phyloP scores from a whole-genome alignment of 2,329 filamentous ascomycete species.

The Aspergillus calidoustus region DNA sequence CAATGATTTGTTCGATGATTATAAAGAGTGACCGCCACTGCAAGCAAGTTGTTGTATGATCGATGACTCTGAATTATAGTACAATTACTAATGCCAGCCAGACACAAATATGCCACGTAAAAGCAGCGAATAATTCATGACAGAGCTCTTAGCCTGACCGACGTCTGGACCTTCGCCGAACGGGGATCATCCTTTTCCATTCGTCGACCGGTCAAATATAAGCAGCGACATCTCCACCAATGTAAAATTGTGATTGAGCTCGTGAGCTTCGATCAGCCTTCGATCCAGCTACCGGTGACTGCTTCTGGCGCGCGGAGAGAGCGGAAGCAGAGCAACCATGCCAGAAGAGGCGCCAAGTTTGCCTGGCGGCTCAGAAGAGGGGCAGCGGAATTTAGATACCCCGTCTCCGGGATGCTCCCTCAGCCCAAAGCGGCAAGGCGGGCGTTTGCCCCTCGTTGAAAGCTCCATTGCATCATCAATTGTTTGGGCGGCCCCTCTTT shows the following conservation, averaged over 20 bases:
- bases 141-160: background rate
- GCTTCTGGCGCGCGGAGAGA: conserved; percentile 27
- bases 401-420: conserved; percentile 11
- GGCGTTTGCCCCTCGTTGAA: conserved; percentile 23
- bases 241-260: conserved; percentile 22
- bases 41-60: background rate
- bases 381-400: conserved; percentile 20
- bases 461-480: conserved; percentile 24
- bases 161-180: background rate
- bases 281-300: conserved; percentile 28
- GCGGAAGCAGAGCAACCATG: background rate
- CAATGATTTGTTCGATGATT: background rate
- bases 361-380: conserved; percentile 16
- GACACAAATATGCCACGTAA: background rate
- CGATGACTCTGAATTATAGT: background rate
- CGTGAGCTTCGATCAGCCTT: conserved; percentile 17
- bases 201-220: background rate
- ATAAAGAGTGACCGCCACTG: background rate
- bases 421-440: conserved; percentile 25
- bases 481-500: background rate
- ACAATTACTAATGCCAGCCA: background rate
- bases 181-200: background rate
- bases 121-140: background rate
- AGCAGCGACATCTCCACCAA: conserved; percentile 15
- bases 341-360: conserved; percentile 3